Percentiles rank a stretch among this genome's conserved stretches.
Conservation (phyloP, 164 flowering plant genomes). For the Sextonia rubra region DNA sequence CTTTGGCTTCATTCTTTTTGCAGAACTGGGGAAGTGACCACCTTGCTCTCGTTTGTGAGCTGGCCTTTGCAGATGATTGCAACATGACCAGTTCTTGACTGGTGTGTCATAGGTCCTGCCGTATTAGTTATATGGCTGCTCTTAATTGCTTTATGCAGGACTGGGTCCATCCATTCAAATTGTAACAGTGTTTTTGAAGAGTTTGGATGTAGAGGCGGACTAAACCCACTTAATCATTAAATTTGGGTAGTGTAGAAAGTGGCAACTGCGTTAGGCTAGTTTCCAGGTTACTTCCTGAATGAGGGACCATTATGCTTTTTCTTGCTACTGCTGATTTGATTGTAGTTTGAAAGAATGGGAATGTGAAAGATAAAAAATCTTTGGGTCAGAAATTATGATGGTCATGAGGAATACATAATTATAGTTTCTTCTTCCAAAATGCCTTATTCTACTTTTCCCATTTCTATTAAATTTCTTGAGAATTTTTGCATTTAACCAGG, state of each 20-base stretch:
- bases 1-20: slow-evolving; percentile 12
- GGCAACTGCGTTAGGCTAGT: not conserved
- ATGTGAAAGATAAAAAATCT: not conserved
- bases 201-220: not conserved
- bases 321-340: not conserved
- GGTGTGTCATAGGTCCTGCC: not conserved
- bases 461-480: not conserved
- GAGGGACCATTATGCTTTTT: too few relatives aligned
- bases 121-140: not conserved
- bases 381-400: not conserved
- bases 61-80: slow-evolving; percentile 50
- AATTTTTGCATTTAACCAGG: not conserved
- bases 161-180: not conserved
- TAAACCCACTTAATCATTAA: not conserved
- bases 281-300: not conserved
- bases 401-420: not conserved
- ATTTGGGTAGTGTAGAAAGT: not conserved
- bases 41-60: slow-evolving; percentile 76
- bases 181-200: not conserved
- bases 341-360: not conserved
- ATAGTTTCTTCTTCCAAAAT: too few relatives aligned
- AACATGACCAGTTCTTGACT: slow-evolving; percentile 9
- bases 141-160: not conserved
- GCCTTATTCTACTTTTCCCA: not conserved
- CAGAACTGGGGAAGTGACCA: slow-evolving; percentile 94